Evolutionary conservation across 208 protist species (phyloP).

Genomic region (Crithidia expoeki): DNA sequence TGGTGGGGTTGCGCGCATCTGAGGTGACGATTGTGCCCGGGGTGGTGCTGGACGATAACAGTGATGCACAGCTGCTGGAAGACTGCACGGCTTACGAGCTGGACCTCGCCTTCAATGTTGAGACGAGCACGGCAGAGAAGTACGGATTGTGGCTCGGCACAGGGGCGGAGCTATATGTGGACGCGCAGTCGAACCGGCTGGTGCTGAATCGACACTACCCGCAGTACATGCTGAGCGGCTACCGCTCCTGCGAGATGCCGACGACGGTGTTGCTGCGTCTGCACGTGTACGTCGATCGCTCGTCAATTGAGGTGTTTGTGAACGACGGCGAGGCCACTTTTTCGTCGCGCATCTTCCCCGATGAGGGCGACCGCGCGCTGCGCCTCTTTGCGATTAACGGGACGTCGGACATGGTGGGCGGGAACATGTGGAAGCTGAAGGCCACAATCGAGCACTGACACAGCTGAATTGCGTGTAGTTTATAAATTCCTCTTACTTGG

Average conservation of each 20-base stretch:
- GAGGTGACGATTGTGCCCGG: conserved; percentile 16
- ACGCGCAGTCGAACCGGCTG: conserved; percentile 48
- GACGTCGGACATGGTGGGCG: conserved; percentile 30
- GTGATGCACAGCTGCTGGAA: conserved; percentile 17
- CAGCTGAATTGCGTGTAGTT: not conserved
- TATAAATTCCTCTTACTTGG: too few species aligned
- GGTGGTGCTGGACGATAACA: conserved; percentile 24
- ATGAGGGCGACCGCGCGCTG: conserved; percentile 38
- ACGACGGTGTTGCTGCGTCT: conserved; percentile 38
- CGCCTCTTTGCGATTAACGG: conserved; percentile 53
- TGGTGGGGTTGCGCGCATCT: conserved; percentile 33
- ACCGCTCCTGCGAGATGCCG: conserved; percentile 51
- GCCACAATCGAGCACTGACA: conserved; percentile 14
- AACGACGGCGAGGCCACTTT: conserved; percentile 51
- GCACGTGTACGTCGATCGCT: conserved; percentile 56
- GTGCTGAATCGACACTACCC: conserved; percentile 71
- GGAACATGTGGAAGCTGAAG: conserved; percentile 47
- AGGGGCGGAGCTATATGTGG: conserved; percentile 51
- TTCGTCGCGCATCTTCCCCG: conserved; percentile 52
- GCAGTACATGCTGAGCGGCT: conserved; percentile 56
- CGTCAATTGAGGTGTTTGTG: conserved; percentile 66
- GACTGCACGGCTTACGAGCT: conserved; percentile 52
- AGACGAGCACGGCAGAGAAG: conserved; percentile 51
- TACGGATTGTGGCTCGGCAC: conserved; percentile 65
- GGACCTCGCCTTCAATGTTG: conserved; percentile 40